Evolutionary conservation across 75 land plant species (phyloP), one percentile per base, ranked within the genome.

Genomic region (Chamaecyparis obtusa): DNA sequence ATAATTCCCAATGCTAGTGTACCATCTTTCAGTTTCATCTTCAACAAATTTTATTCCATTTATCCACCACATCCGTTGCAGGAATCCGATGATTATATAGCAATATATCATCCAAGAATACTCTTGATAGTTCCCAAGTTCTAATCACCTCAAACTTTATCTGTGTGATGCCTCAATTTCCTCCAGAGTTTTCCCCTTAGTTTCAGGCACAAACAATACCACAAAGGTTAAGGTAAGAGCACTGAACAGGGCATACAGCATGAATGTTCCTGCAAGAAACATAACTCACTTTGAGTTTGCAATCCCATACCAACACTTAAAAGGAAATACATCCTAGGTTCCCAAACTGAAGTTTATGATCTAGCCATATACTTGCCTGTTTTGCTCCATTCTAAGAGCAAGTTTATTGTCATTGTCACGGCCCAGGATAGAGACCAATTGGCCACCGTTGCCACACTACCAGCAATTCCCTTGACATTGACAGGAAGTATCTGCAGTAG

Each of bases 361-460:
- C 16, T 74, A 36, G 9, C 8, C 67, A 33, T 30, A 81, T 13
- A 27, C 46, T 79, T 32, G 93, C 97, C 98, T 95, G 92, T 92
- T 64, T 74, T 85, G 86, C 92, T 96, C 98, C 98, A 96, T 17
- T 83, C 80, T 79, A 96, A 87, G 19, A 96, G 93, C 67, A 92
- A 82, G 76, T 91, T 94, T 17, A 96, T 95, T 33, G 94, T 92
- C 93, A 96, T 88, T 41, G 98, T 96, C 2, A 96, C 88, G 17
- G 87, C 72, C 89, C 90, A 96, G 30, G 95, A 79, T 9, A 64
- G 56, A 19, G 91, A 85, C 96, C 96, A 96, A 49, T 95, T 96
- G 51, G 89, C 91, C 55, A 96, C 89, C 0, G 98, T 96, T 48
- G 98, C 98, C n/a, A 96, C 86, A 86, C 98, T 96, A 51, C 98